These are phyloP conservation scores for Clathrus columnatus DNA, from an alignment of 768 basidiomycete species.

Conservation along the genomic window DNA sequence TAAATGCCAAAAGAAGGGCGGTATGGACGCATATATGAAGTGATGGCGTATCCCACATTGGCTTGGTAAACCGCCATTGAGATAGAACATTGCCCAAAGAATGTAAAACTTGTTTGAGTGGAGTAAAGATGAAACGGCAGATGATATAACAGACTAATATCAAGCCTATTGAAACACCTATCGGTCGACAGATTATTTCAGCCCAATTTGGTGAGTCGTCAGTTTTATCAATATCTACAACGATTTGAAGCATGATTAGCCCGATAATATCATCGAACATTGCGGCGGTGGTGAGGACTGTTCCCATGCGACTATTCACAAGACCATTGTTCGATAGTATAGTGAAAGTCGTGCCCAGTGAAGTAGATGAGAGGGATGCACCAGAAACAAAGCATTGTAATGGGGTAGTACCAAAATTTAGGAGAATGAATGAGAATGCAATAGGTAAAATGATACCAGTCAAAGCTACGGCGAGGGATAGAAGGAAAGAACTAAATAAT, in stretches of 20 bases:
- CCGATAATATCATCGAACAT: slow-evolving; percentile 59
- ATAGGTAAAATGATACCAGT: slow-evolving; percentile 47
- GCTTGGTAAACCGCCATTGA: neutral
- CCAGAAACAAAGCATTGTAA: slow-evolving; percentile 53
- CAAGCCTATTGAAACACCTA: slow-evolving; percentile 48
- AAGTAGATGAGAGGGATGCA: slow-evolving; percentile 53
- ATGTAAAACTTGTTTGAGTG: slow-evolving; percentile 15
- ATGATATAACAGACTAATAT: slow-evolving; percentile 31
- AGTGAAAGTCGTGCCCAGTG: slow-evolving; percentile 58
- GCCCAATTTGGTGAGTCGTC: slow-evolving; percentile 16
- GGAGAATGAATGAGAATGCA: slow-evolving; percentile 36
- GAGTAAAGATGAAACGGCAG: slow-evolving; percentile 21
- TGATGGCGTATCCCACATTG: neutral
- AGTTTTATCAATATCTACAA: slow-evolving; percentile 30
- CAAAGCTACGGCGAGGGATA: slow-evolving; percentile 41
- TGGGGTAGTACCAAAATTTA: slow-evolving; percentile 30
- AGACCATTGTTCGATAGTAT: slow-evolving; percentile 40
- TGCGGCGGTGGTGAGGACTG: slow-evolving; percentile 52
- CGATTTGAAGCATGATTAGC: slow-evolving; percentile 48
- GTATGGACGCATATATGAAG: neutral
- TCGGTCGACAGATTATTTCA: slow-evolving; percentile 40
- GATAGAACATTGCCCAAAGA: neutral
- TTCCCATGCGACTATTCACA: slow-evolving; percentile 41
- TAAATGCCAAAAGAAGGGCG: neutral
- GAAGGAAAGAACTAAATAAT: slow-evolving; percentile 36